Base-by-base conservation (phyloP, 2,329 filamentous ascomycete genomes). In the Penicillium thymicola region DNA sequence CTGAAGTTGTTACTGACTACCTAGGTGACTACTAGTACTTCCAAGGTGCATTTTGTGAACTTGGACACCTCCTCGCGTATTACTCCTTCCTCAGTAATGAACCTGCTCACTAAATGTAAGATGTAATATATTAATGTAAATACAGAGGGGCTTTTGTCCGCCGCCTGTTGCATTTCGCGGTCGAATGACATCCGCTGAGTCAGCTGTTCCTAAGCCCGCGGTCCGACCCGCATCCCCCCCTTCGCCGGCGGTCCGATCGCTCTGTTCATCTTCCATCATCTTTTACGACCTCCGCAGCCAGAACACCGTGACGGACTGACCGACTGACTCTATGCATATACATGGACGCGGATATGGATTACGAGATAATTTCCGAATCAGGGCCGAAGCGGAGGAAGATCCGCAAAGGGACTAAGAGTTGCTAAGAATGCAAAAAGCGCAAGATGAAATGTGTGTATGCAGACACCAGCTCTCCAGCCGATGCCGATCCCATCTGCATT, bases 401-500 rank as follows among this genome's bases (percentile, higher is more conserved):
- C 13, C 46, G 55, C 43, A 55, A 37, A 36, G 55, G 55, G 23
- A 58, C 56, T 25, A 52, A 36, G 8, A 58, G 56, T 41, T 58
- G 56, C 36, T 58, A 51, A 51, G 56, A 58, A 28, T 58, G 56
- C 45, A 58, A 49, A 42, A 47, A 37, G 23, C 46, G 56, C 16
- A 58, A 58, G 37, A 58, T 49, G 56, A 58, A 55, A 44, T 58
- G 56, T 37, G 51, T 46, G 3, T 60, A 18, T 41, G 18, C 21
- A 14, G 21, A 41, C 18, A 18, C 18, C 6, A 14, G 5, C 38
- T 41, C 38, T 41, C 38, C 38, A 41, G 38, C 21, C 38, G 38
- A 41, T 23, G 13, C 18, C 38, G 18, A 41, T 2, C 11, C 40
- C 4, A 46, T 55, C 6, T 67, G 65, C n/a, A 34, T 52, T 28